A percentile compares a stretch with the other conserved stretches of the same genome.
Conservation (phyloP, 768 basidiomycete species). For the Boletellus ananiceps region DNA sequence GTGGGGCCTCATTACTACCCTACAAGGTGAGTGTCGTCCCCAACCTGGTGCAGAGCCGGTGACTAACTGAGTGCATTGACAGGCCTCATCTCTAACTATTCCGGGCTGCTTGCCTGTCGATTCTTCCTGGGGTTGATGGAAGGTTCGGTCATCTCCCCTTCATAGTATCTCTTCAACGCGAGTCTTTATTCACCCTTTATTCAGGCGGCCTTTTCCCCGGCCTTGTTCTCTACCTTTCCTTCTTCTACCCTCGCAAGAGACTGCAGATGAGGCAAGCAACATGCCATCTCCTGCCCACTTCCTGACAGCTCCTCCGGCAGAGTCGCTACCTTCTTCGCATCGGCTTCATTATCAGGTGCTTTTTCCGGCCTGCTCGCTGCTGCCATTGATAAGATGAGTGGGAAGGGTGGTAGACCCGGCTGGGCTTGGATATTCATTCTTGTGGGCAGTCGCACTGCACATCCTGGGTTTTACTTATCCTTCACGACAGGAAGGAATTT, state of each 20-base stretch:
- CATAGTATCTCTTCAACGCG: not conserved
- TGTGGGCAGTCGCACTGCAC: constrained; percentile 23
- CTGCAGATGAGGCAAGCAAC: not conserved
- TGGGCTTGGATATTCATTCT: constrained; percentile 58
- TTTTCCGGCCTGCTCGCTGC: constrained; percentile 59
- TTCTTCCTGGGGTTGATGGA: constrained; percentile 1
- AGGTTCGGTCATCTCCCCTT: not conserved
- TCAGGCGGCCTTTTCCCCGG: constrained; percentile 1
- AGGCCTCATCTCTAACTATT: not conserved
- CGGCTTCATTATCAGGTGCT: constrained; percentile 51
- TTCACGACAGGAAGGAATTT: constrained; percentile 44
- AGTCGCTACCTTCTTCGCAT: constrained; percentile 36
- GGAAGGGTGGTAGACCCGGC: constrained; percentile 43
- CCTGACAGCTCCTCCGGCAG: constrained; percentile 15
- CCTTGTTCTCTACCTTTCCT: constrained; percentile 1
- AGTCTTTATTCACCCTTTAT: not conserved
- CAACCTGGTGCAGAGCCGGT: not conserved
- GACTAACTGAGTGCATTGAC: not conserved
- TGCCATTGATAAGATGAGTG: constrained; percentile 49
- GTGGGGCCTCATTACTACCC: constrained; percentile 65
- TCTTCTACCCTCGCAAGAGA: not conserved
- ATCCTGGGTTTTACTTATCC: not conserved
- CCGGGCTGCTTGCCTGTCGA: constrained; percentile 1
- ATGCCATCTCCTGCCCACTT: not conserved
- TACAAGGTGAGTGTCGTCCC: constrained; percentile 44